A percentile compares a stretch with the other conserved stretches of the same genome.
phyloP scores from a whole-genome alignment of 345 rosid genomes.

The Kernera saxatilis region DNA sequence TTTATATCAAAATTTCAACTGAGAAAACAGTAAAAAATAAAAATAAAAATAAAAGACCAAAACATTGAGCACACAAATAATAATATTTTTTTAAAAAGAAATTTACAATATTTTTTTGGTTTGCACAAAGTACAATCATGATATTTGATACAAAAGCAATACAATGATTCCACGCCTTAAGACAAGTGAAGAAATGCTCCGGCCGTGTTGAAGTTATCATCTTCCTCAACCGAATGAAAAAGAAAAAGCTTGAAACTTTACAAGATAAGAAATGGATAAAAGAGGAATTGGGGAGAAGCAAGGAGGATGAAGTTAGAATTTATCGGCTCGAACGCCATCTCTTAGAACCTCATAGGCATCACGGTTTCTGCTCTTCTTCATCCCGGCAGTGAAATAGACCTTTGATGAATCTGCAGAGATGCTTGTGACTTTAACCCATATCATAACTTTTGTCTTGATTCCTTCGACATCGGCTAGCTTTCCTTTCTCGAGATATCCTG shows the following conservation, averaged over 20 bases:
- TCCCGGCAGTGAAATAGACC: conserved; percentile 69
- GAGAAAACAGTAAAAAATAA: no score
- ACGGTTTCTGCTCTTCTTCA: conserved; percentile 65
- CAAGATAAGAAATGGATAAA: neutral
- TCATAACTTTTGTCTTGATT: conserved; percentile 78
- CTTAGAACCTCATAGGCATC: conserved; percentile 79
- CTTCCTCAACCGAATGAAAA: neutral
- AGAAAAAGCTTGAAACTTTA: neutral
- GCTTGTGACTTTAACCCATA: conserved; percentile 81
- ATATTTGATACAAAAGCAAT: neutral
- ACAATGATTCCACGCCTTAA: neutral
- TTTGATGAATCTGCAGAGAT: conserved; percentile 67
- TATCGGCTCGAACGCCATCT: conserved; percentile 59
- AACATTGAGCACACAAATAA: neutral
- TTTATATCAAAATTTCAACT: no score
- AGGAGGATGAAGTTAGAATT: conserved; percentile 47
- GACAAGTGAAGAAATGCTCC: no score
- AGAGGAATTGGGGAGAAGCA: neutral
- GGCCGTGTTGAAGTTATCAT: no score
- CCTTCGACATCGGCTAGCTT: conserved; percentile 80
- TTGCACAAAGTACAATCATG: neutral
- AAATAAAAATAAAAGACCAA: neutral
- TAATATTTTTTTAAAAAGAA: no score
- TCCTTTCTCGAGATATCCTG: conserved; percentile 72
- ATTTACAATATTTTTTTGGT: neutral